Evolutionary conservation across 805 yeast genomes (phyloP).

Genomic region (Middelhovenomyces tepae): DNA sequence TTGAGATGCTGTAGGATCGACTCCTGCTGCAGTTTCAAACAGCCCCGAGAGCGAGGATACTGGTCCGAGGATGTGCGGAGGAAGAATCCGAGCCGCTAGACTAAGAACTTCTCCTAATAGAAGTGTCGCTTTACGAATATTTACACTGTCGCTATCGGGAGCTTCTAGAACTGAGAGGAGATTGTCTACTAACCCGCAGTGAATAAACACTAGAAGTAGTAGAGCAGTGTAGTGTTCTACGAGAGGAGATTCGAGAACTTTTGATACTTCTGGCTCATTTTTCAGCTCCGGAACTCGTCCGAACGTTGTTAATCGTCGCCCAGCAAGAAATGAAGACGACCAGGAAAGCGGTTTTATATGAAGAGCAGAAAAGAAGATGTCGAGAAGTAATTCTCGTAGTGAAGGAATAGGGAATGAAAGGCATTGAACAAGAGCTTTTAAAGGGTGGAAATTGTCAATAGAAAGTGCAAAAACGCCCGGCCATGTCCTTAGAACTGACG

Average conservation of each 20-base stretch:
- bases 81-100: constrained; percentile 46
- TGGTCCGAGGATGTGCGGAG: constrained; percentile 33
- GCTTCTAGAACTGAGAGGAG: constrained; percentile 38
- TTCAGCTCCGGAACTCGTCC: constrained; percentile 27
- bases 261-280: constrained; percentile 32
- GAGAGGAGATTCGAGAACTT: constrained; percentile 10
- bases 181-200: constrained; percentile 44
- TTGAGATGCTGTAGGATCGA: constrained; percentile 11
- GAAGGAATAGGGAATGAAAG: constrained; percentile 48
- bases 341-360: constrained; percentile 52
- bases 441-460: constrained; percentile 43
- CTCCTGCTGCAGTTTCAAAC: constrained; percentile 19
- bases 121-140: constrained; percentile 49
- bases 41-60: constrained; percentile 20
- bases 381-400: constrained; percentile 53
- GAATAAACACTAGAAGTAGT: constrained; percentile 44
- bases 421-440: constrained; percentile 52
- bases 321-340: constrained; percentile 30
- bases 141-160: constrained; percentile 35
- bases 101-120: constrained; percentile 55
- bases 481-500: constrained; percentile 59
- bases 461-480: constrained; percentile 66
- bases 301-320: constrained; percentile 18
- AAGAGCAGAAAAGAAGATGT: constrained; percentile 60
- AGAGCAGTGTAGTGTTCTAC: constrained; percentile 61